Base-by-base conservation (phyloP, 208 protist genomes). In the Sergeia podlipaevii region DNA sequence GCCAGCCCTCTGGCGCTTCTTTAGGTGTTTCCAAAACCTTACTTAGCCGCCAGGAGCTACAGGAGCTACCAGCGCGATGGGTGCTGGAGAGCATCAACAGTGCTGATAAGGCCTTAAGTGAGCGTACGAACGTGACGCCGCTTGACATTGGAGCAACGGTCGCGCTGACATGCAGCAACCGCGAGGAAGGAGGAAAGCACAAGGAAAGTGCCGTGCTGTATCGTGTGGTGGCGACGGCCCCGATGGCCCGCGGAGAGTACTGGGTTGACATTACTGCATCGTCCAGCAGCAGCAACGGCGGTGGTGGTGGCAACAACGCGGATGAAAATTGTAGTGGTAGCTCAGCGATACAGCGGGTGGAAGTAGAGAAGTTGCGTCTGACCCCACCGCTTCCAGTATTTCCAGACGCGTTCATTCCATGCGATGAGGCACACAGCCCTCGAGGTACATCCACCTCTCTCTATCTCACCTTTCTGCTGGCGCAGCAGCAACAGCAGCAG, bases 41-140 rank as follows among this genome's bases (percentile, higher is more conserved):
- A n/a, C n/a, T n/a, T n/a, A n/a, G n/a, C n/a, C n/a, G 48, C 23
- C 69, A 78, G 17, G 66, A 70, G 23, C 7, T 71, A 20, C 32
- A 69, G 21, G 81, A 89, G 57, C 64, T 89, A 41, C 70, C 70
- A 2, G 55, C 76, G n/a, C 76, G 77, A 8, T 89, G 81, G 81
- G 67, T 85, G 29, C 72, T 89, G 66, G 73, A 84, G 39, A 73
- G 73, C 29, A 46, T 82, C n/a, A 77, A 76, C 18, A 65, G 65
- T 5, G 51, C 70, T 18, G 34, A 4, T 5, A 34, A 13, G 0
- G 38, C 24, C 11, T 54, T 51, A 53, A n/a, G 39, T 34, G 20
- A 17, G 33, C 74, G 74, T 6, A 23, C 33, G 23, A 37, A 41
- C 17, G 73, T 85, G 10, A 80, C 76, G 1, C 62, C 73, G 28